Base-by-base conservation (phyloP, 1,284 basidiomycete species). In the Thelephora terrestris region DNA sequence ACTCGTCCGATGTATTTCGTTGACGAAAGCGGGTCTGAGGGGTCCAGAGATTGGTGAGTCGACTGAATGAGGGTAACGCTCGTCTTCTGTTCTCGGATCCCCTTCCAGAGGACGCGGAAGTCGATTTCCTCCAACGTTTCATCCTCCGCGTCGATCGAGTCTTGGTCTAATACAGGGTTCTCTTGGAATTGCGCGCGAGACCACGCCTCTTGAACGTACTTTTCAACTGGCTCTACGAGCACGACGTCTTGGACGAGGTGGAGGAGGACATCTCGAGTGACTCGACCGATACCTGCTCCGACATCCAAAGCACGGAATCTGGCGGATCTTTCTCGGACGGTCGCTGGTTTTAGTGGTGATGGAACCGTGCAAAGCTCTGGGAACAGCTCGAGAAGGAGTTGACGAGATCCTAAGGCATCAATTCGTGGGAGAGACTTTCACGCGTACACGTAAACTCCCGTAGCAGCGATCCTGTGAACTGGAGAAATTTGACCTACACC, bases 261-360 rank as follows among this genome's bases (percentile, higher is more conserved):
- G 5, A 96, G 75, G 9, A 97, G 78, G 10, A 91, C 87, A 52
- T 87, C 81, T 4, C 78, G 72, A 0, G 91, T 94, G 27, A 95
- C 91, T 47, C 94, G 81, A 7, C 94, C 93, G 45, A 97, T 85
- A 2, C 93, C 93, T 16, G 91, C 85, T 16, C 85, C 93, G 47
- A 93, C 89, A 58, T 97, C 94, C 14, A 97, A 74, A 0, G 86
- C 91, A 32, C 89, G 78, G 32, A 71, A 76, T 46, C 85, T 68
- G 46, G 49, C 47, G 32, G 53, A 46, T 12, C 63, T 59, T 5
- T 64, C 64, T 10, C 61, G 65, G 43, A 85, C 64, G 2, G 86
- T 78, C 6, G 25, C 20, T 14, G n/a, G 39, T 42, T 42, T 42
- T 20, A 42, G 20, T 6, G 39, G 21, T 37, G 85, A 90, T 7